Evolutionary conservation across 202 grass and related monocot species (phyloP).

Genomic region (Eragrostis tef): DNA sequence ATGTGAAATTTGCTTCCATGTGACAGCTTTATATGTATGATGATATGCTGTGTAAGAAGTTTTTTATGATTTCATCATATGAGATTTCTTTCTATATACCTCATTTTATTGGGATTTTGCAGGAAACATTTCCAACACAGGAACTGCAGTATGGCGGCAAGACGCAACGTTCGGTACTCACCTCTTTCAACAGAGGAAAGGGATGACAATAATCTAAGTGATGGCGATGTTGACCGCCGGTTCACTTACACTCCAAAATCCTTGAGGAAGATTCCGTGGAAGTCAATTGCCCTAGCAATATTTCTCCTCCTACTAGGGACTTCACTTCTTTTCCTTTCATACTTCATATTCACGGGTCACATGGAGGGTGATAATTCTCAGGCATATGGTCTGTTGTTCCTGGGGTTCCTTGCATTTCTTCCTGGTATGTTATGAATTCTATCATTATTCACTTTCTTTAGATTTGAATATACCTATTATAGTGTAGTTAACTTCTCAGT

Average conservation of each 20-base stretch:
- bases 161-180: slow-evolving; percentile 70
- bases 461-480: neutral
- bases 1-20: neutral
- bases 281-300: slow-evolving; percentile 84
- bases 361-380: slow-evolving; percentile 88
- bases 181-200: slow-evolving; percentile 59
- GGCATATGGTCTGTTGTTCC: slow-evolving; percentile 77
- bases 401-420: slow-evolving; percentile 89
- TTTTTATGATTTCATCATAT: slow-evolving; percentile 10
- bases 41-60: neutral
- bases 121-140: slow-evolving; percentile 21
- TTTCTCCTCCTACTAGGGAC: slow-evolving; percentile 81
- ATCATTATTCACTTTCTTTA: neutral
- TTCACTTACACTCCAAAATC: slow-evolving; percentile 82
- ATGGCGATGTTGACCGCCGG: slow-evolving; percentile 66
- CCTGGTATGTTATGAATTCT: slow-evolving; percentile 66
- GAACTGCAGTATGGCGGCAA: slow-evolving; percentile 58
- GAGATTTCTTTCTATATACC: neutral
- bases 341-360: slow-evolving; percentile 88
- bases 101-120: slow-evolving; percentile 4
- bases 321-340: slow-evolving; percentile 75
- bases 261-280: slow-evolving; percentile 77
- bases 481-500: neutral
- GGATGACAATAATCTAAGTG: slow-evolving; percentile 22
- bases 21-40: neutral